Evolutionary conservation across 2,329 filamentous ascomycete species (phyloP).

Genomic region (Colletotrichum coccodes): DNA sequence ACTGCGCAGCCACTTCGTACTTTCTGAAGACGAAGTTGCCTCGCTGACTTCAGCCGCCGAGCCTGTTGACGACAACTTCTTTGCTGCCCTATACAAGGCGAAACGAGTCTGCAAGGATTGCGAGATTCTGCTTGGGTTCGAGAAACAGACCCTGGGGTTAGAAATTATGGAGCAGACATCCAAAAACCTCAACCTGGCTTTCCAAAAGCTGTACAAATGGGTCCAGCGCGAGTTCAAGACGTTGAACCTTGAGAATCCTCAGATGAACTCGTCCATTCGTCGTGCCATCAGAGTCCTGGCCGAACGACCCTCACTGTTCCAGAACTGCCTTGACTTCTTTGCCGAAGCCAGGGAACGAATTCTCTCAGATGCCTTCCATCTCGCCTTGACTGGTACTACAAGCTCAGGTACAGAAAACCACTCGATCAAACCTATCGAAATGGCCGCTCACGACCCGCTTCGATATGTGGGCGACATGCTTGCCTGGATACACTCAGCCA

Average conservation of each 20-base stretch:
- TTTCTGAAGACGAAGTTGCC: conserved; percentile 84
- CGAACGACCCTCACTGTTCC: conserved; percentile 89
- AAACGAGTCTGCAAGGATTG: conserved; percentile 92
- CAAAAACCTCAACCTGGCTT: conserved; percentile 86
- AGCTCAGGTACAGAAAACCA: conserved; percentile 67
- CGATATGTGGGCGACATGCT: conserved; percentile 97
- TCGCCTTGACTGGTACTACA: conserved; percentile 81
- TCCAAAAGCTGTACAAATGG: conserved; percentile 97
- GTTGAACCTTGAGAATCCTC: conserved; percentile 92
- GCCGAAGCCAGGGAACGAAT: conserved; percentile 89
- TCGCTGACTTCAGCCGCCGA: conserved; percentile 81
- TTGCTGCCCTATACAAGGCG: conserved; percentile 78
- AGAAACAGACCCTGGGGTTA: conserved; percentile 87
- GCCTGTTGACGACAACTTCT: conserved; percentile 88
- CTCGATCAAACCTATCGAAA: conserved; percentile 88
- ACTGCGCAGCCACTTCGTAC: conserved; percentile 84
- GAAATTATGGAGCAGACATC: conserved; percentile 94
- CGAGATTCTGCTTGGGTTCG: conserved; percentile 87
- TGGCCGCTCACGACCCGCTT: conserved; percentile 90
- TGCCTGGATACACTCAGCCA: conserved; percentile 93
- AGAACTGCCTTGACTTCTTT: conserved; percentile 93
- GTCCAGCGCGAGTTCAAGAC: conserved; percentile 93
- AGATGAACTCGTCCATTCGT: conserved; percentile 87
- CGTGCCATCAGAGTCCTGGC: conserved; percentile 87
- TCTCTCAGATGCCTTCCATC: conserved; percentile 88